Base-by-base conservation (phyloP, 2,329 filamentous ascomycete species). In the Cordyceps fumosorosea region DNA sequence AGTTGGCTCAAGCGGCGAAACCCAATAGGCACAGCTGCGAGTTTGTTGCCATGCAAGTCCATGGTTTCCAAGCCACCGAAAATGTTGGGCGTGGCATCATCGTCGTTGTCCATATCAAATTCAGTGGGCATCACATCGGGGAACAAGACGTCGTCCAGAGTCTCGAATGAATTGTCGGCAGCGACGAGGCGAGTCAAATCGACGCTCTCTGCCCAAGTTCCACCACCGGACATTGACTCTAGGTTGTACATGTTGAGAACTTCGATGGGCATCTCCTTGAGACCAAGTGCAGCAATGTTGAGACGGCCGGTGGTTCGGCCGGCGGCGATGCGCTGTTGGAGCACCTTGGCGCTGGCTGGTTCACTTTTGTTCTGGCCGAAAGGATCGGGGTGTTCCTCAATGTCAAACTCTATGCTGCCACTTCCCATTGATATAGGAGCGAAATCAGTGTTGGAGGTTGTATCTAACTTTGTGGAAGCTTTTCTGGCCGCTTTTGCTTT, bases 171-270 rank as follows among this genome's bases (percentile, higher is more conserved):
- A 69, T 99, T 98, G 70, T 96, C 92, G 10, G 93, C 92, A 6
- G 90, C 92, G 66, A 95, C 85, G 56, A 98, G 86, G 64, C 89
- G 86, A 0, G 88, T 89, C 52, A 98, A 77, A 70, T 98, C 93
- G 12, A 98, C 91, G 63, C 89, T 89, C 73, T 98, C 93, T 2
- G 92, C 92, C 95, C 95, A 98, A 40, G 88, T 85, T 12, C 86
- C 83, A 42, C 83, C 85, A 24, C 82, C 78, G 14, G 79, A 80
- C 61, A 86, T 81, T 1, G 84, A 81, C 59, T 92, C 87, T 20
- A 90, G 80, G 68, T 92, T 89, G 72, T 97, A 98, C 93, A 98
- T 98, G 60, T 87, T 85, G 75, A 96, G 78, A 0, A 98, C 89
- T 70, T 96, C 90, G 1, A 84, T 75, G 0, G 95, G 95, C 3